Percentiles rank a stretch among this genome's conserved stretches.
phyloP scores from a whole-genome alignment of 306 rosid genomes.

The Lathyrus oleraceus region DNA sequence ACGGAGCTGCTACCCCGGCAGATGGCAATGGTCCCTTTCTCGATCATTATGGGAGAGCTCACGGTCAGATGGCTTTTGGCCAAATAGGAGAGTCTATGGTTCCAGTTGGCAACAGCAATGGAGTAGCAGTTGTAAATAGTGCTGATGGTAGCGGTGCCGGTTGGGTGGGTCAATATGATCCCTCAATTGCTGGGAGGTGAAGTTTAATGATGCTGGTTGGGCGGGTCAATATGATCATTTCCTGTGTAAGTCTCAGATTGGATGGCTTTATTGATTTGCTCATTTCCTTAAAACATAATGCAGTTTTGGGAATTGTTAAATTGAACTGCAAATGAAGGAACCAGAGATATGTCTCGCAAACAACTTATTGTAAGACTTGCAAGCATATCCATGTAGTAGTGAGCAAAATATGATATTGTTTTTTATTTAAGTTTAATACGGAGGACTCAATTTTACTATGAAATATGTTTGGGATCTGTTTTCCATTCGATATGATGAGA shows the following conservation, averaged over 20 bases:
- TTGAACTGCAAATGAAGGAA: conserved; percentile 30
- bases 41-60: conserved; percentile 57
- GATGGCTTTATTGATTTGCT: conserved; percentile 12
- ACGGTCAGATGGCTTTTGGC: conserved; percentile 42
- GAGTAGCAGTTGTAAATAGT: conserved; percentile 32
- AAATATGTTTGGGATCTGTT: conserved; percentile 6
- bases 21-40: conserved; percentile 40
- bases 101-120: conserved; percentile 48
- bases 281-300: conserved; percentile 2
- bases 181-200: conserved; percentile 45
- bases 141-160: conserved; percentile 28
- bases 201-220: conserved; percentile 31
- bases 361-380: conserved; percentile 16
- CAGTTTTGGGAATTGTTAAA: conserved; percentile 33
- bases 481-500: neutral
- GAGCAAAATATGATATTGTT: neutral
- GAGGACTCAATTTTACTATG: neutral
- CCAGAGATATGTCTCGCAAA: neutral
- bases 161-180: conserved; percentile 49
- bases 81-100: conserved; percentile 48
- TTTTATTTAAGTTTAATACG: neutral
- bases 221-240: conserved; percentile 47
- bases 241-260: neutral
- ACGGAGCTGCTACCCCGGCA: conserved; percentile 41
- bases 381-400: neutral